phyloP scores from a whole-genome alignment of 768 basidiomycete species.

The Candolleomyces efflorescens region DNA sequence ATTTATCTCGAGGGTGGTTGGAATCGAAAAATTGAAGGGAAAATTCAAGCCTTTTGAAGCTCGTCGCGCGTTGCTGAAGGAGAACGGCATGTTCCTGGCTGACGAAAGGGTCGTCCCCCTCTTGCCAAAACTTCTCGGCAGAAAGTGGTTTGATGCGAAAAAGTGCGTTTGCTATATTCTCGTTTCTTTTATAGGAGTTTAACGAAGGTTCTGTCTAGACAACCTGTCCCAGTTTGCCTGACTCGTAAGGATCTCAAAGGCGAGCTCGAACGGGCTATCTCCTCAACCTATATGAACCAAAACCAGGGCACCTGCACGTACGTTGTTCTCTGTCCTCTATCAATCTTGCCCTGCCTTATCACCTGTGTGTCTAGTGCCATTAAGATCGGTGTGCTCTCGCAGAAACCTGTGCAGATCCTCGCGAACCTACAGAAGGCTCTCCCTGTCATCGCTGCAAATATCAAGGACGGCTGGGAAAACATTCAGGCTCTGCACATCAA shows the following conservation, averaged over 20 bases:
- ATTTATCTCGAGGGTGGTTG: slow-evolving; percentile 90
- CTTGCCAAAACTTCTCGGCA: slow-evolving; percentile 82
- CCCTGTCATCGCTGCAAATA: slow-evolving; percentile 63
- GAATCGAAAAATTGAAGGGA: slow-evolving; percentile 87
- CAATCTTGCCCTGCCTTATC: not conserved
- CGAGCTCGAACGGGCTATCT: slow-evolving; percentile 89
- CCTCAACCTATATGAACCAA: slow-evolving; percentile 94
- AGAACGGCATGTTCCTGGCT: slow-evolving; percentile 89
- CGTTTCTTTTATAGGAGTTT: not conserved
- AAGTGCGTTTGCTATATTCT: slow-evolving; percentile 54
- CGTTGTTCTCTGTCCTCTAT: slow-evolving; percentile 27
- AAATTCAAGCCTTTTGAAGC: slow-evolving; percentile 87
- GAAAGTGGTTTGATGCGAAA: slow-evolving; percentile 91
- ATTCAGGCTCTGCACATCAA: slow-evolving; percentile 88
- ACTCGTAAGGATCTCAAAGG: slow-evolving; percentile 86
- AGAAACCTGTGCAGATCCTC: slow-evolving; percentile 67
- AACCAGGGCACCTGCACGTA: slow-evolving; percentile 92
- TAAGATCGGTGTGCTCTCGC: slow-evolving; percentile 74
- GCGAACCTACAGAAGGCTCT: slow-evolving; percentile 77
- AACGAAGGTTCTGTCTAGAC: slow-evolving; percentile 42
- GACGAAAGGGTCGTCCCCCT: slow-evolving; percentile 89
- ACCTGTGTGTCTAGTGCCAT: slow-evolving; percentile 53
- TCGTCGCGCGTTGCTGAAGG: slow-evolving; percentile 76
- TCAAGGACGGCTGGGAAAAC: slow-evolving; percentile 87
- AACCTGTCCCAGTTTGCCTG: slow-evolving; percentile 92